Evolutionary conservation across 495 filamentous ascomycete genomes (phyloP).

Genomic region (Penicillium salamii): DNA sequence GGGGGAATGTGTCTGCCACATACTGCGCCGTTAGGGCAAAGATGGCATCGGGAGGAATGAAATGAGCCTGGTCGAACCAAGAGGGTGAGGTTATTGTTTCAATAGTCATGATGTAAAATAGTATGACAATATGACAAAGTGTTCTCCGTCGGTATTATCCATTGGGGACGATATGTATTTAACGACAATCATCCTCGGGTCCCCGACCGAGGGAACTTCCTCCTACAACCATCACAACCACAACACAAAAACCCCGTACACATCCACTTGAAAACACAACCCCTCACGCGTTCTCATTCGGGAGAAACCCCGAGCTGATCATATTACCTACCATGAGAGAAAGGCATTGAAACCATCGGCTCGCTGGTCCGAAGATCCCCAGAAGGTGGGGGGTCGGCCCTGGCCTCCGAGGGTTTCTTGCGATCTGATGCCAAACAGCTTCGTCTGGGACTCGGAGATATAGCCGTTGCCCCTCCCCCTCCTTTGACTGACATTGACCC

Average conservation of each 20-base stretch:
- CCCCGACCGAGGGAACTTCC: not conserved
- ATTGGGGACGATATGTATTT: too few species aligned
- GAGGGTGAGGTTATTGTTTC: constrained; percentile 3
- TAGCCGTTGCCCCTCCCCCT: constrained; percentile 9
- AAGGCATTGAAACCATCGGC: constrained; percentile 1
- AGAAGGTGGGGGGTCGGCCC: not conserved
- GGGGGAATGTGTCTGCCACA: constrained; percentile 20
- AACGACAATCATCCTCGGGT: not conserved
- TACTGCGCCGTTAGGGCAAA: constrained; percentile 35
- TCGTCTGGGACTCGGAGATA: not conserved
- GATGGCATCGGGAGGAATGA: constrained; percentile 36
- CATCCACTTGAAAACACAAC: not conserved
- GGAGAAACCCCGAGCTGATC: not conserved
- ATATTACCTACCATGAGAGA: not conserved
- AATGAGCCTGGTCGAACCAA: constrained; percentile 21
- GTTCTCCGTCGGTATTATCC: too few species aligned
- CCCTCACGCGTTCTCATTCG: not conserved
- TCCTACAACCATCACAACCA: too few species aligned
- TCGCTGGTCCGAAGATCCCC: not conserved
- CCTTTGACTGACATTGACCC: too few species aligned
- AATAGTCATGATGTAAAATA: constrained; percentile 1
- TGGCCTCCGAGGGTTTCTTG: constrained; percentile 4
- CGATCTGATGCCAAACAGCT: not conserved
- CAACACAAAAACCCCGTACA: too few species aligned
- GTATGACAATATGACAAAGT: too few species aligned